These are phyloP conservation scores for Xylaria venustula DNA, from an alignment of 495 filamentous ascomycete genomes.

Conservation along the genomic window DNA sequence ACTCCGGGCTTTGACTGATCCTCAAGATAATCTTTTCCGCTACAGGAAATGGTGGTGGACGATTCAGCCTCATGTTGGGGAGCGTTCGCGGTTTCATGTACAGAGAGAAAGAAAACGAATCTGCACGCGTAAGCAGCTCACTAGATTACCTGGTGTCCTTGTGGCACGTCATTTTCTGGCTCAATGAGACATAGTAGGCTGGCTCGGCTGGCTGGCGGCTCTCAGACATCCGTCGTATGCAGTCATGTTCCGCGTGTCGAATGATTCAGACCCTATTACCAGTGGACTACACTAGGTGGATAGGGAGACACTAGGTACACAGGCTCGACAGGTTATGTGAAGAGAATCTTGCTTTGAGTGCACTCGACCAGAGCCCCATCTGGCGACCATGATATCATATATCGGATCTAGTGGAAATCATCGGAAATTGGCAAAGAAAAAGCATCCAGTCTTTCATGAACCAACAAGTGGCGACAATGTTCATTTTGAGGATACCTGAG, in stretches of 20 bases:
- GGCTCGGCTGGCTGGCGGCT: neutral
- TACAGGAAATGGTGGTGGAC: neutral
- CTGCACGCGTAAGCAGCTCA: neutral
- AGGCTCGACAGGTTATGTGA: too few species aligned
- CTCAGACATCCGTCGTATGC: neutral
- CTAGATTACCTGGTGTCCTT: neutral
- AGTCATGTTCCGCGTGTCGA: neutral
- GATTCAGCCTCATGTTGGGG: neutral
- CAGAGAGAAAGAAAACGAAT: too few species aligned
- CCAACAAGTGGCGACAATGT: neutral
- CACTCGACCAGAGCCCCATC: neutral
- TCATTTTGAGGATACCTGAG: neutral
- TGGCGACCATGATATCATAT: neutral
- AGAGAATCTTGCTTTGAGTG: neutral
- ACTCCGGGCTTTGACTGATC: too few species aligned
- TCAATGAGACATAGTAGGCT: neutral
- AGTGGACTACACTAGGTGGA: neutral
- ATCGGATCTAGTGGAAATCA: neutral
- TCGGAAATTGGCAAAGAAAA: slow-evolving; percentile 2
- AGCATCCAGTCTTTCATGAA: neutral
- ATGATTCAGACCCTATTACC: neutral
- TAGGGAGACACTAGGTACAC: too few species aligned
- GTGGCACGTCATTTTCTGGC: neutral
- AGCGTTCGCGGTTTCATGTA: neutral
- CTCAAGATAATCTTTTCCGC: neutral